phyloP scores from a whole-genome alignment of 257 asterid genomes.

The Solanum clarkiae region DNA sequence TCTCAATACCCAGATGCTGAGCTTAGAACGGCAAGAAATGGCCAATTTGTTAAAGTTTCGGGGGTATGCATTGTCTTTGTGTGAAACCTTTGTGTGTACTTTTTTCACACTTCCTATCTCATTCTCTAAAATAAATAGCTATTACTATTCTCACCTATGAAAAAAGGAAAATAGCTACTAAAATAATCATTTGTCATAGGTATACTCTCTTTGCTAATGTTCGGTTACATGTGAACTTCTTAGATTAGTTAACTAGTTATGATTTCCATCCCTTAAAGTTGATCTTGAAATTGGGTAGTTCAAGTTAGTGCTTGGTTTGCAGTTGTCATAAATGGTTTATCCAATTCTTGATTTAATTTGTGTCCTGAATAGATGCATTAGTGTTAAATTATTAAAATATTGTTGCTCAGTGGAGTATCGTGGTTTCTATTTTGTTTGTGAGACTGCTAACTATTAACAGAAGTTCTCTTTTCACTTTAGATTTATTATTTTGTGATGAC shows the following conservation, averaged over 20 bases:
- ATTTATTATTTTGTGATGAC: not conserved
- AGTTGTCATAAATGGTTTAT: not conserved
- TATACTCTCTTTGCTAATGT: not conserved
- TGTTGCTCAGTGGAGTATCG: not conserved
- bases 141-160: not conserved
- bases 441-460: not conserved
- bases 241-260: not conserved
- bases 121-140: not conserved
- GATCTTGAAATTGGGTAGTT: not conserved
- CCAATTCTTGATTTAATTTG: not conserved
- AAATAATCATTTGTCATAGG: not conserved
- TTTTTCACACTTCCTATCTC: not conserved
- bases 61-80: conserved; percentile 48
- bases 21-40: conserved; percentile 72
- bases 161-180: not conserved
- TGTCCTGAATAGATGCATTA: not conserved
- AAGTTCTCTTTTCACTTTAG: not conserved
- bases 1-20: conserved; percentile 64
- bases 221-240: not conserved
- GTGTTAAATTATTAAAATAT: not conserved
- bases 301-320: not conserved
- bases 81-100: not conserved
- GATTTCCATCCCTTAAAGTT: not conserved
- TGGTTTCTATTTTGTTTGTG: not conserved
- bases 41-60: conserved; percentile 81